Evolutionary conservation across 306 rosid genomes (phyloP).

Genomic region (Boehmeria nivea): DNA sequence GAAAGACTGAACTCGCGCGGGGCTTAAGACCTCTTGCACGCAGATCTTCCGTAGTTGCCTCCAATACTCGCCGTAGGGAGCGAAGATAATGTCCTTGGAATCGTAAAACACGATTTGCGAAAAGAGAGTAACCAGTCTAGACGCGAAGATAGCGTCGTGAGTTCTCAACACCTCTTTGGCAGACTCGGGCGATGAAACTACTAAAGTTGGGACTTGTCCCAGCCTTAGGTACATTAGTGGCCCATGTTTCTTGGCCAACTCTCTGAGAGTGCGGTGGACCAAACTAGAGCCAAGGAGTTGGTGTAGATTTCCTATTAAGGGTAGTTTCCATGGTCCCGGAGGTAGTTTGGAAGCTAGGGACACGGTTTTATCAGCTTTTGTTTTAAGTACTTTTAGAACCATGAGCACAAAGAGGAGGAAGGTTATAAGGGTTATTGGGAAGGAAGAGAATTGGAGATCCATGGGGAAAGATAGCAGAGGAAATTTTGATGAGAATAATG

Average conservation of each 20-base stretch:
- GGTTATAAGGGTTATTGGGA: not conserved
- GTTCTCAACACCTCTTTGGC: conserved; percentile 36
- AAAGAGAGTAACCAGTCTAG: conserved; percentile 13
- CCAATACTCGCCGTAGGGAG: conserved; percentile 25
- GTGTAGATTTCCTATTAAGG: conserved; percentile 24
- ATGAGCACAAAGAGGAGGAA: conserved; percentile 4
- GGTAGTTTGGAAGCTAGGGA: conserved; percentile 14
- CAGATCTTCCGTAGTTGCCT: not conserved
- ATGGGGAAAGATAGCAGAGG: no score
- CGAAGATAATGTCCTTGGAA: conserved; percentile 20
- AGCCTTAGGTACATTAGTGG: conserved; percentile 27
- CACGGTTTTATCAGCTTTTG: no score
- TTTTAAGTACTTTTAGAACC: not conserved
- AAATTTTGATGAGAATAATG: no score
- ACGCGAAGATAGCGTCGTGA: conserved; percentile 18
- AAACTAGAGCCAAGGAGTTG: conserved; percentile 14
- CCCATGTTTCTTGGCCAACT: conserved; percentile 22
- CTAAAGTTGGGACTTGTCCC: conserved; percentile 23
- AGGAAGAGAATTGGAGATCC: not conserved
- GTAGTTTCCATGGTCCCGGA: conserved; percentile 22
- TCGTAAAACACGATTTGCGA: conserved; percentile 17
- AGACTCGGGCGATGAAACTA: conserved; percentile 35
- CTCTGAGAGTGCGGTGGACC: conserved; percentile 12
- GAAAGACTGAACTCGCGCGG: conserved; percentile 36
- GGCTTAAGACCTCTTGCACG: conserved; percentile 30